Evolutionary conservation across 78 protist species (phyloP).

Genomic region (Guillardia theta): DNA sequence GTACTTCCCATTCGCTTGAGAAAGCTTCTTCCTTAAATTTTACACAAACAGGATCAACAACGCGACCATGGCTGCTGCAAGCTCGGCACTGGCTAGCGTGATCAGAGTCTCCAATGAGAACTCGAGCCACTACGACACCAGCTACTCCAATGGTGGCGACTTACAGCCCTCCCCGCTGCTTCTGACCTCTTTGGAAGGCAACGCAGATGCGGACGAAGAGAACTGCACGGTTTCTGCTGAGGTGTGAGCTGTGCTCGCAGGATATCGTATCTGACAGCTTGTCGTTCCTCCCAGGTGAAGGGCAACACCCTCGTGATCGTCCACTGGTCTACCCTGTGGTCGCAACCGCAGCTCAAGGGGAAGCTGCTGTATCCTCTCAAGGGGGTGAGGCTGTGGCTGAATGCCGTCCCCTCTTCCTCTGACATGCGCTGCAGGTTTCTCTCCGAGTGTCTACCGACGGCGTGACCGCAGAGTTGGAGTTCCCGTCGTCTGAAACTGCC

Average conservation of each 20-base stretch:
- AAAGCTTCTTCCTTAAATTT: neutral
- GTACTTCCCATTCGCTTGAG: neutral
- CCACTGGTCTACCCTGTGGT: conserved; percentile 28
- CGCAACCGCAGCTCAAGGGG: neutral
- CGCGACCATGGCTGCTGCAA: conserved; percentile 10
- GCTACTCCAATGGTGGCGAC: neutral
- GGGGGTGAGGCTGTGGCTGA: neutral
- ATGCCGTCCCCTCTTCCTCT: neutral
- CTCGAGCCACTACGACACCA: neutral
- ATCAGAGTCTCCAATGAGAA: neutral
- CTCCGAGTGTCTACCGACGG: neutral
- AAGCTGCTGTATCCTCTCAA: neutral
- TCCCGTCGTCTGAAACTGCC: neutral
- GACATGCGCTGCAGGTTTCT: no score
- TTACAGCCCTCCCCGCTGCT: no score
- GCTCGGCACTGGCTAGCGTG: neutral
- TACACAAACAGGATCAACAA: neutral
- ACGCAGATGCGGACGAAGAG: no score
- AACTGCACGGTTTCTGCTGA: no score
- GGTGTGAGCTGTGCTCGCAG: no score
- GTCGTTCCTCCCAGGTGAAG: no score
- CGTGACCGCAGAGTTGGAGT: neutral
- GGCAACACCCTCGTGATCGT: neutral
- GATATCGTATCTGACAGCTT: no score
- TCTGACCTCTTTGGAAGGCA: no score